Evolutionary conservation across 495 filamentous ascomycete genomes (phyloP), one percentile per base, ranked within the genome.

Genomic region (Tuber magnatum): DNA sequence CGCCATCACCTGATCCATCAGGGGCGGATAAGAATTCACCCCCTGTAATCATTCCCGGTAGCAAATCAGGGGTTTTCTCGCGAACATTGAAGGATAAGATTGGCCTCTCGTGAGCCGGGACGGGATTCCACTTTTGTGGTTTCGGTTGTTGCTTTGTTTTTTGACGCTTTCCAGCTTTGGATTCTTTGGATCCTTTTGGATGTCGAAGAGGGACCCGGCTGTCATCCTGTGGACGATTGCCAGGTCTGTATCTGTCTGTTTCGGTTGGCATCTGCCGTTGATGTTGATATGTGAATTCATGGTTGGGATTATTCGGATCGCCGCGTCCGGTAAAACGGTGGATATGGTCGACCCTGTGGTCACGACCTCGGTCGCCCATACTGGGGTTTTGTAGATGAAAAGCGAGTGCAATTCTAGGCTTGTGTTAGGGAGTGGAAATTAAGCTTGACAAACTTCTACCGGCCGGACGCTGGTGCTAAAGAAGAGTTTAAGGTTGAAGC

Each of bases 21-120:
- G 40, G 42, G 32, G 51, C 73, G 16, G 56, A 65, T 20, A 65
- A 65, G 65, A 43, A 74, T 35, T 28, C 32, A 9, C 77, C 77
- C 24, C 56, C 56, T 20, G 74, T 79, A 28, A 77, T 39, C 81
- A 83, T 82, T 18, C 81, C 81, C 43, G 40, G 65, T 74, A 83
- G 76, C 32, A 82, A 61, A 69, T 83, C 81, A 8, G 81, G 81
- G 38, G 81, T 83, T 61, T 83, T 83, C 56, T 79, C 81, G 9
- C 78, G 74, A 16, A 71, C 73, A 78, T 82, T 69, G 46, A 82
- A 82, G 65, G 73, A 81, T 74, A 83, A 61, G 32, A 83, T 81
- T 16, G 81, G 78, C 51, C 81, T 81, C 75, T 82, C 81, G 69
- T 83, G 81, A 4, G 81, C 81, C 24, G 81, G 81, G 9, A 82